These are phyloP conservation scores for Blastobotrys robertii DNA, from an alignment of 805 yeast genomes.

Conservation along the genomic window DNA sequence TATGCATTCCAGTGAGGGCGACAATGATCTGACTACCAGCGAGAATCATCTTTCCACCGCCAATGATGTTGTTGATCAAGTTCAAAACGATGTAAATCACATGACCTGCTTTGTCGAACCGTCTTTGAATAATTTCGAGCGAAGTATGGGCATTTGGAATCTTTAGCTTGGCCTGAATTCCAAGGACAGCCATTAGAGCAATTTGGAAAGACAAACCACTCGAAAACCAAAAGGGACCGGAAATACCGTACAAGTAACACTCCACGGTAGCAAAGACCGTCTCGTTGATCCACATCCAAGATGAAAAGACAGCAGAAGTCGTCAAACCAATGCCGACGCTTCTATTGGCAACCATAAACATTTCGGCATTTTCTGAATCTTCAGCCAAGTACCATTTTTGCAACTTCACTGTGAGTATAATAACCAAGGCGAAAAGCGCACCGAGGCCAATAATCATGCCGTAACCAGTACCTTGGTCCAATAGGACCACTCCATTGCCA, in stretches of 20 bases:
- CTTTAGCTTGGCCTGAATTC: conserved; percentile 77
- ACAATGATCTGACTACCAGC: conserved; percentile 82
- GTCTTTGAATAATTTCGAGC: conserved; percentile 67
- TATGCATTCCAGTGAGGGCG: conserved; percentile 74
- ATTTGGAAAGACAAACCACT: conserved; percentile 89
- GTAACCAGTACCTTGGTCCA: conserved; percentile 62
- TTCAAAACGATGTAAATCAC: conserved; percentile 57
- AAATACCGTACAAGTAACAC: conserved; percentile 67
- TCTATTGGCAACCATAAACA: conserved; percentile 83
- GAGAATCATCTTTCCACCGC: conserved; percentile 83
- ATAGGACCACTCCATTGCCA: too few species aligned
- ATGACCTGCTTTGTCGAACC: conserved; percentile 77
- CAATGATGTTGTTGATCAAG: conserved; percentile 76
- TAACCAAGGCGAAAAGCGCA: conserved; percentile 47
- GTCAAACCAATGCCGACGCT: conserved; percentile 76
- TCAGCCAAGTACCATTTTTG: conserved; percentile 75
- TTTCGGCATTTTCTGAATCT: conserved; percentile 80
- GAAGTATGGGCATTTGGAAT: conserved; percentile 93
- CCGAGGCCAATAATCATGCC: conserved; percentile 88
- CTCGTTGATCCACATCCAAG: conserved; percentile 94
- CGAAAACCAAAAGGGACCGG: conserved; percentile 78
- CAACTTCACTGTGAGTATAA: conserved; percentile 65
- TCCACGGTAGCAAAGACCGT: conserved; percentile 66
- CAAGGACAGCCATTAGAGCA: conserved; percentile 73
- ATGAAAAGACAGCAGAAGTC: conserved; percentile 82